Conservation (phyloP, 768 basidiomycete species). For the Mycena pura region DNA sequence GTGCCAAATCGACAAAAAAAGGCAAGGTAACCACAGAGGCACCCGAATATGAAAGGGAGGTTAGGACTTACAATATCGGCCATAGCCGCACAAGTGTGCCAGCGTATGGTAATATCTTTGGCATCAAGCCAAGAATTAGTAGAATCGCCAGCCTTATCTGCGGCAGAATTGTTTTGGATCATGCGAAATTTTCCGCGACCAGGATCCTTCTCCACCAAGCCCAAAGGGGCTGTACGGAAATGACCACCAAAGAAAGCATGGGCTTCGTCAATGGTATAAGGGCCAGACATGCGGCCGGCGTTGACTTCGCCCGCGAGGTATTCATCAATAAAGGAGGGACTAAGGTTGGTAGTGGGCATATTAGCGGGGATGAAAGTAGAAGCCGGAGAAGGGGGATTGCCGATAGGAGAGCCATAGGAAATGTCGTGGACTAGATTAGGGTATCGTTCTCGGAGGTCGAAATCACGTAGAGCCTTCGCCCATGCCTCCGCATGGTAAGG, state of each 20-base stretch:
- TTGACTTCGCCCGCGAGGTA: not conserved
- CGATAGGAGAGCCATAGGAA: not conserved
- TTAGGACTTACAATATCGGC: too few species aligned
- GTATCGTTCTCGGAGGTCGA: not conserved
- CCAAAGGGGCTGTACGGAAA: not conserved
- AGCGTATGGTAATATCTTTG: too few species aligned
- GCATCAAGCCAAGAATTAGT: too few species aligned
- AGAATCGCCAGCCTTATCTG: too few species aligned
- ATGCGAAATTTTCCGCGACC: too few species aligned
- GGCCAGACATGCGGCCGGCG: not conserved
- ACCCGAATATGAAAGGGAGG: too few species aligned
- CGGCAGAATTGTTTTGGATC: too few species aligned
- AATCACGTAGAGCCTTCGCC: not conserved
- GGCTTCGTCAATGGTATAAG: not conserved
- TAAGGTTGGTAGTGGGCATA: not conserved
- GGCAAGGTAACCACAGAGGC: too few species aligned
- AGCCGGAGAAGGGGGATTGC: not conserved
- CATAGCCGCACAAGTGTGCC: too few species aligned
- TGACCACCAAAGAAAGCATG: too few species aligned
- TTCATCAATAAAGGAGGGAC: not conserved
- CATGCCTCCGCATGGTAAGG: not conserved
- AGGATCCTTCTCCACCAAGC: too few species aligned
- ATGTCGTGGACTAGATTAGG: not conserved
- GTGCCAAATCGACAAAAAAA: too few species aligned
- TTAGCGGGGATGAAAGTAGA: not conserved